Base-by-base conservation (phyloP, 2,329 filamentous ascomycete species). In the Mollisia scopiformis region DNA sequence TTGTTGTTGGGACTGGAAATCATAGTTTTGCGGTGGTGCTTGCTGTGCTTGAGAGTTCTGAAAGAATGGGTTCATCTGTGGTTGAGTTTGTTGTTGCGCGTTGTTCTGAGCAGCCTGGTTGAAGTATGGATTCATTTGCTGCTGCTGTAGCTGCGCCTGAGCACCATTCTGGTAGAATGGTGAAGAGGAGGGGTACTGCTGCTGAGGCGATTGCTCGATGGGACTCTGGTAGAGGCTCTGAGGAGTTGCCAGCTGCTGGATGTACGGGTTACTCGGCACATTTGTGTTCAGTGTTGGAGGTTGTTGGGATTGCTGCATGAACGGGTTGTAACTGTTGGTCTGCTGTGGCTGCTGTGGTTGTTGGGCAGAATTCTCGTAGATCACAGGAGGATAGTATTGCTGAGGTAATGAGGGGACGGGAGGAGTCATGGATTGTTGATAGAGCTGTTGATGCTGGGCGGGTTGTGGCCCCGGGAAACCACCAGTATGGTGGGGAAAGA, bases 401-500 rank as follows among this genome's bases (percentile, higher is more conserved):
- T 71, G 68, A 35, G 72, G 71, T 57, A 74, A 46, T 52, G 68
- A 69, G 27, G 72, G 70, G 27, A 73, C 69, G 19, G 71, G 68
- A 25, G 73, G 73, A 7, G 71, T 71, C 64, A 72, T 69, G 19
- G 68, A 70, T 56, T 72, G 70, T 68, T 78, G 73, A 23, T 76
- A 73, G 6, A 71, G 31, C 59, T 69, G 78, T 71, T 66, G 70
- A 19, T 66, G 61, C 30, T 64, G 57, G 79, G 80, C 61, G 79
- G 80, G 64, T 74, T 76, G 62, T 30, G 75, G 77, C 66, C 56
- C 64, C 51, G 70, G 67, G 47, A 82, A 65, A 23, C 86, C 90
- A 57, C 90, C 90, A 1, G 91, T 93, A 57, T 88, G 87, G 70
- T 93, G 87, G 7, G 91, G 89, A 72, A 93, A 93, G 30, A 93